phyloP scores from a whole-genome alignment of 768 basidiomycete genomes.

The Lentinula edodes region DNA sequence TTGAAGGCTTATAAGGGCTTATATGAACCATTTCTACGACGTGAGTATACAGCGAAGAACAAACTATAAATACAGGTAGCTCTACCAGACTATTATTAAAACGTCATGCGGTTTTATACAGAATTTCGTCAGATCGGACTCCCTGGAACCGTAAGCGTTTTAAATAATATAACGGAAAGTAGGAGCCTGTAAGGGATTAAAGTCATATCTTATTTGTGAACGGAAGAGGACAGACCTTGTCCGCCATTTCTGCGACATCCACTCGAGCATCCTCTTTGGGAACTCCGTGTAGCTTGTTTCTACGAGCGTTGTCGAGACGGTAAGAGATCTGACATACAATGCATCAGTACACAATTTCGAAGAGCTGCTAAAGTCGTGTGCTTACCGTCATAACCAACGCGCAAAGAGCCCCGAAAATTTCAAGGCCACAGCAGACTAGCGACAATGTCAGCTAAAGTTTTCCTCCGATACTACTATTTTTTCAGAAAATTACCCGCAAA shows the following conservation, averaged over 20 bases:
- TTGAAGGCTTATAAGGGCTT: too few species aligned
- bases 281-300: slow-evolving; percentile 49
- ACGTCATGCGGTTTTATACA: background rate
- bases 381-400: slow-evolving; percentile 46
- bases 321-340: slow-evolving; percentile 48
- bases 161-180: slow-evolving; percentile 49
- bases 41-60: background rate
- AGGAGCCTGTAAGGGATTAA: slow-evolving; percentile 38
- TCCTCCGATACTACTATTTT: background rate
- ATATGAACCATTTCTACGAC: background rate
- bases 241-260: slow-evolving; percentile 61
- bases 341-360: background rate
- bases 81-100: background rate
- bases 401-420: slow-evolving; percentile 51
- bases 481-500: slow-evolving; percentile 40
- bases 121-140: background rate
- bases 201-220: background rate
- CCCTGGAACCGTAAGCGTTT: background rate
- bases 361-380: background rate
- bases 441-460: slow-evolving; percentile 6
- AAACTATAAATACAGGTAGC: background rate
- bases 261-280: slow-evolving; percentile 42
- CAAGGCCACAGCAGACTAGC: slow-evolving; percentile 43
- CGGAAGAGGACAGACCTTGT: slow-evolving; percentile 40
- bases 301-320: slow-evolving; percentile 51